Percentiles rank a stretch among this genome's conserved stretches.
Conservation (phyloP, 2,329 filamentous ascomycete species). For the Bipolaris zeicola region DNA sequence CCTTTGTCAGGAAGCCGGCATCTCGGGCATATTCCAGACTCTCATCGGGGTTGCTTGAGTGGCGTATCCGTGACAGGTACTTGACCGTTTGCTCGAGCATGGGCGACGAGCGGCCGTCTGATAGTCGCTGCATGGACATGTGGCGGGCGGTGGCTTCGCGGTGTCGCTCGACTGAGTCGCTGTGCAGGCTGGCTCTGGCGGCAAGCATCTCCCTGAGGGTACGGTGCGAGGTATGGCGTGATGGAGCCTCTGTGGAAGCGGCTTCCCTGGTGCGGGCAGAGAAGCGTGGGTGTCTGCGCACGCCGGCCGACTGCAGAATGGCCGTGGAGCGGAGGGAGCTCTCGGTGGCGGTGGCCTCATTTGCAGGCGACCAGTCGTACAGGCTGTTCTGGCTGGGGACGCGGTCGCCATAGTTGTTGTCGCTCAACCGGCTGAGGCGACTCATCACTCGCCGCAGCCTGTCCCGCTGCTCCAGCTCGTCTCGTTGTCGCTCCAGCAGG, state of each 20-base stretch:
- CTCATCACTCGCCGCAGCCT: conserved; percentile 54
- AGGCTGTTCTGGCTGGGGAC: conserved; percentile 60
- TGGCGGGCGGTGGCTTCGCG: conserved; percentile 8
- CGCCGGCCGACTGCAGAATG: conserved; percentile 45
- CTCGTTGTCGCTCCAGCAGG: conserved; percentile 39
- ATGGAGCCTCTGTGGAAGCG: conserved; percentile 44
- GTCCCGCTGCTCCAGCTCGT: conserved; percentile 50
- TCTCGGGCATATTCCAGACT: conserved; percentile 60
- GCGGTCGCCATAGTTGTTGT: conserved; percentile 57
- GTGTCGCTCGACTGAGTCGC: conserved; percentile 7
- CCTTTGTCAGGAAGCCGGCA: conserved; percentile 59
- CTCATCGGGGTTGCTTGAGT: conserved; percentile 60
- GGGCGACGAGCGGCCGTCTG: conserved; percentile 35
- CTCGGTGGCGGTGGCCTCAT: conserved; percentile 38
- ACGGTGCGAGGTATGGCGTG: conserved; percentile 25
- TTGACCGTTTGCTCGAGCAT: conserved; percentile 64
- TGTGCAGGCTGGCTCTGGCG: conserved; percentile 24
- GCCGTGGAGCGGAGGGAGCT: conserved; percentile 48
- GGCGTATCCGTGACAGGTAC: conserved; percentile 65
- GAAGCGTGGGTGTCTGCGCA: conserved; percentile 49
- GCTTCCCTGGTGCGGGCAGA: conserved; percentile 44
- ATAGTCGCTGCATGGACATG: conserved; percentile 12
- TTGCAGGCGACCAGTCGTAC: conserved; percentile 65
- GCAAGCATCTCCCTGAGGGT: conserved; percentile 34
- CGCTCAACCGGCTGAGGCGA: conserved; percentile 52